Evolutionary conservation across 495 filamentous ascomycete genomes (phyloP).

Genomic region (Podospora anserina): DNA sequence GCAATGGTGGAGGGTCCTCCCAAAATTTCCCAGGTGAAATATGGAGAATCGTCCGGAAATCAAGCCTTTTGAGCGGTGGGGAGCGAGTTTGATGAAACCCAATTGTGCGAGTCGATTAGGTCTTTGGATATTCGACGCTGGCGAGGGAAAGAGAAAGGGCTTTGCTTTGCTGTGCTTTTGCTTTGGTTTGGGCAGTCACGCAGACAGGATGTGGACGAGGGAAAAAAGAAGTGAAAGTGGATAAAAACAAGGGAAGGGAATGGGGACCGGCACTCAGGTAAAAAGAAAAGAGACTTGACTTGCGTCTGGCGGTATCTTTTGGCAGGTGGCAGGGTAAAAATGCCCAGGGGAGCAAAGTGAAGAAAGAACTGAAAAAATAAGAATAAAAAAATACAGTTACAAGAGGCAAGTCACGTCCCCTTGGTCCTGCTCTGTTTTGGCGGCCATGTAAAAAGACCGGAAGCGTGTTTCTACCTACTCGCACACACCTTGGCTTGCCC

Average conservation of each 20-base stretch:
- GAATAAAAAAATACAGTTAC: not conserved
- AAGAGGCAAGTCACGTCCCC: constrained; percentile 1
- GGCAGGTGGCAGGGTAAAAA: constrained; percentile 22
- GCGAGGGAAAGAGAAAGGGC: too few relatives aligned
- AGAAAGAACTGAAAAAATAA: constrained; percentile 1
- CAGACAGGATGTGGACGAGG: constrained; percentile 12
- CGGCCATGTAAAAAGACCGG: constrained; percentile 2
- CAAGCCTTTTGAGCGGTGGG: constrained; percentile 12
- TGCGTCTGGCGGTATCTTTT: constrained; percentile 10
- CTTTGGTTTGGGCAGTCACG: constrained; percentile 13
- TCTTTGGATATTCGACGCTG: not conserved
- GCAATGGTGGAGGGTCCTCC: constrained; percentile 20
- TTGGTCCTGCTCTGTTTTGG: not conserved
- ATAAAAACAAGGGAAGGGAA: constrained; percentile 25
- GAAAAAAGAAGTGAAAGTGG: constrained; percentile 25
- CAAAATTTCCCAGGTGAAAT: not conserved
- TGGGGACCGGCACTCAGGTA: constrained; percentile 21
- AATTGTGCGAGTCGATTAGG: constrained; percentile 6
- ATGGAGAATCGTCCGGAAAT: constrained; percentile 13
- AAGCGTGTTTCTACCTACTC: not conserved
- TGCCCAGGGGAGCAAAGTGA: not conserved
- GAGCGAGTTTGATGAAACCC: constrained; percentile 8
- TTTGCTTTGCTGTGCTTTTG: too few relatives aligned
- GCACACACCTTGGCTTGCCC: not conserved
- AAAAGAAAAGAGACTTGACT: constrained; percentile 1